Evolutionary conservation across 192 early-diverging fungal genomes (phyloP).

Genomic region (Backusella westeae): DNA sequence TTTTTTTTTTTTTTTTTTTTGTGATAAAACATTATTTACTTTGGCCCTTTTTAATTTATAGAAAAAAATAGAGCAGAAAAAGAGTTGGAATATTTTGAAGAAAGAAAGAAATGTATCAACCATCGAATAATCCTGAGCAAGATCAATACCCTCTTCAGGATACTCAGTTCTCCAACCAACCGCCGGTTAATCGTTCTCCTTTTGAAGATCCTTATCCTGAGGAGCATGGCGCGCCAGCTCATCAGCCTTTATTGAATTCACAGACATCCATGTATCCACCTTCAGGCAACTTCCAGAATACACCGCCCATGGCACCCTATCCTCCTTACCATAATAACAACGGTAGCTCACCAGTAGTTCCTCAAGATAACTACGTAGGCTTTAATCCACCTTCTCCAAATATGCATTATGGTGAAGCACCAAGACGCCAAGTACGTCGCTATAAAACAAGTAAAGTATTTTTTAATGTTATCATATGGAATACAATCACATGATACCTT

Average conservation of each 20-base stretch:
- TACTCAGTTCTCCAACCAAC: slow-evolving; percentile 28
- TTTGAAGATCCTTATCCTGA: slow-evolving; percentile 33
- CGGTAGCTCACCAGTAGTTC: slow-evolving; percentile 25
- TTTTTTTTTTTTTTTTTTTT: not conserved
- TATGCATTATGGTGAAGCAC: slow-evolving; percentile 37
- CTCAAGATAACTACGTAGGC: slow-evolving; percentile 12
- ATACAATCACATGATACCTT: not conserved
- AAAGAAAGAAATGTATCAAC: slow-evolving; percentile 23
- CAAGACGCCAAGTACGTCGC: slow-evolving; percentile 45
- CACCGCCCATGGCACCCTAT: slow-evolving; percentile 1
- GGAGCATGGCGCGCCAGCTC: slow-evolving; percentile 1
- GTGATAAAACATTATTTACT: not conserved
- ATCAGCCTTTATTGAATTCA: slow-evolving; percentile 22
- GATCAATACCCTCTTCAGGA: slow-evolving; percentile 40
- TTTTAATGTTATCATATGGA: not conserved
- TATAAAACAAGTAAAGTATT: slow-evolving; percentile 50
- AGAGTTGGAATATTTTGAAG: no score
- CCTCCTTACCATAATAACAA: slow-evolving; percentile 15
- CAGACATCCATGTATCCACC: slow-evolving; percentile 23
- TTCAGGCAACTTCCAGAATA: not conserved
- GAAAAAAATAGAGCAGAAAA: not conserved
- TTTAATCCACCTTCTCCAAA: slow-evolving; percentile 31
- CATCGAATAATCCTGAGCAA: slow-evolving; percentile 10
- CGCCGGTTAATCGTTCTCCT: slow-evolving; percentile 20
- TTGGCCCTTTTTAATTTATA: not conserved